A percentile compares a stretch with the other conserved stretches of the same genome.
Conservation (phyloP, 306 rosid genomes). For the Arachis stenosperma region DNA sequence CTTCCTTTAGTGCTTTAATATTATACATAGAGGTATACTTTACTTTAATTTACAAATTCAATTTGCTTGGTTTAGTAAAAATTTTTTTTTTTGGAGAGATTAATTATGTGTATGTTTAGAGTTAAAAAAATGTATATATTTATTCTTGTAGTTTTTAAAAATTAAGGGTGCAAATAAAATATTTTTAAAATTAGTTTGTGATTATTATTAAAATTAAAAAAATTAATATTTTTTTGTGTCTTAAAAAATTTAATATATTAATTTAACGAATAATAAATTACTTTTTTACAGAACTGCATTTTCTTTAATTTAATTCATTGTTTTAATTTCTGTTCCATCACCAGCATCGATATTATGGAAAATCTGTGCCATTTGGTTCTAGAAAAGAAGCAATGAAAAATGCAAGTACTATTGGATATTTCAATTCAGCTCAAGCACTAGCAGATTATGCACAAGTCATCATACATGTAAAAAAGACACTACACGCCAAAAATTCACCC, state of each 20-base stretch:
- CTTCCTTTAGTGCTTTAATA: slow-evolving; percentile 61
- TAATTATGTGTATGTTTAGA: no score
- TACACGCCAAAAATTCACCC: slow-evolving; percentile 54
- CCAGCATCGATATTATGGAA: slow-evolving; percentile 79
- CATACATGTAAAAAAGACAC: slow-evolving; percentile 53
- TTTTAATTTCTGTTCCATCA: neutral
- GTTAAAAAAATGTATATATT: no score
- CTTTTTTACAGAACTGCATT: neutral
- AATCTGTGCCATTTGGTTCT: slow-evolving; percentile 74
- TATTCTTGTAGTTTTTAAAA: no score
- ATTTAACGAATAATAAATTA: no score
- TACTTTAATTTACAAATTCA: no score
- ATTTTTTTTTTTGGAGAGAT: no score
- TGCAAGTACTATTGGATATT: slow-evolving; percentile 64
- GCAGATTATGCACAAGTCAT: slow-evolving; percentile 74
- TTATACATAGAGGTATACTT: slow-evolving; percentile 67
- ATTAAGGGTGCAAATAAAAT: no score
- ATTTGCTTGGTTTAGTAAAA: no score
- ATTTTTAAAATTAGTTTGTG: no score
- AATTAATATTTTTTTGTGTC: no score
- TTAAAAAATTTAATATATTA: no score
- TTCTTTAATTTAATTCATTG: neutral
- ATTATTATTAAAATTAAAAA: no score
- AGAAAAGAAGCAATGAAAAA: slow-evolving; percentile 65
- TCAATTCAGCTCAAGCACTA: slow-evolving; percentile 80